phyloP scores from a whole-genome alignment of 768 basidiomycete genomes.

The Udeniomyces megalosporus region DNA sequence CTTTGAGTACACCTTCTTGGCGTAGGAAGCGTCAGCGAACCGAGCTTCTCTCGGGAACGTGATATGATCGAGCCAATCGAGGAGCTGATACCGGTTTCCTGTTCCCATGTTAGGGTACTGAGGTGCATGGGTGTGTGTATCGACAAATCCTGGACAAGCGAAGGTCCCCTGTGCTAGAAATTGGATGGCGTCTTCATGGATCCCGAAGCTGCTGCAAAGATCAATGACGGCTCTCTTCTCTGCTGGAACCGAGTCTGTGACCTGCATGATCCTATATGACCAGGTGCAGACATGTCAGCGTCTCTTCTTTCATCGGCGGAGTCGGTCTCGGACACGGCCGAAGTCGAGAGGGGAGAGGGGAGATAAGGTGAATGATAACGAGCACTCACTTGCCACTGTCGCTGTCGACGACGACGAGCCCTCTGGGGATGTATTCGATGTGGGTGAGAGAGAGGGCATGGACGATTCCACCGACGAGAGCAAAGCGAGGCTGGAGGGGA shows the following conservation, averaged over 20 bases:
- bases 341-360: too few species aligned
- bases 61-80: conserved; percentile 69
- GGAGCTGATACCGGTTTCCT: conserved; percentile 32
- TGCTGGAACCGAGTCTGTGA: too few species aligned
- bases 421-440: conserved; percentile 33
- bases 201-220: too few species aligned
- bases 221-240: too few species aligned
- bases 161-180: conserved; percentile 38
- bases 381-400: neutral
- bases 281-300: too few species aligned
- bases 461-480: conserved; percentile 15
- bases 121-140: conserved; percentile 80
- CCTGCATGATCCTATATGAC: too few species aligned
- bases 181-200: neutral
- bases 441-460: conserved; percentile 20
- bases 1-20: conserved; percentile 46
- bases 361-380: too few species aligned
- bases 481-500: too few species aligned
- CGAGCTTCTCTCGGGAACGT: conserved; percentile 79
- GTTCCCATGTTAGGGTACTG: conserved; percentile 58
- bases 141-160: conserved; percentile 72
- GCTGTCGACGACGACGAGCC: conserved; percentile 41
- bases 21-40: conserved; percentile 55
- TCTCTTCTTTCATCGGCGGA: too few species aligned
- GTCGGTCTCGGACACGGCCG: too few species aligned